phyloP scores from a whole-genome alignment of 345 rosid genomes.

The Turritis glabra region DNA sequence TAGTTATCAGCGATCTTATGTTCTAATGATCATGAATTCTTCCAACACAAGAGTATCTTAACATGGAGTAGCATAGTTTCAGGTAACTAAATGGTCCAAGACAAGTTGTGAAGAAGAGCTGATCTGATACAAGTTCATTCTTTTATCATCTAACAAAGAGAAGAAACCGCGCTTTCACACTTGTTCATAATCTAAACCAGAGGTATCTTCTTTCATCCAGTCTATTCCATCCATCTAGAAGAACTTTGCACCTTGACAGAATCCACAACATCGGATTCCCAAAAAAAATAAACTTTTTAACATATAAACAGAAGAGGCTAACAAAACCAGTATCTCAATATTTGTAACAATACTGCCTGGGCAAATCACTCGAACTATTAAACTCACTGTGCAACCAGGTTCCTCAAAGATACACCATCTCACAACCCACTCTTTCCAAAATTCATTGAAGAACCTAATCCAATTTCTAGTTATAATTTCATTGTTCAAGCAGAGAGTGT shows the following conservation, averaged over 20 bases:
- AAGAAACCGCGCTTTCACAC: background rate
- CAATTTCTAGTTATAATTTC: background rate
- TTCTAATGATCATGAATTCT: background rate
- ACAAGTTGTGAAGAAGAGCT: background rate
- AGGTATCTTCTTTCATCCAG: background rate
- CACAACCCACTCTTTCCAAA: background rate
- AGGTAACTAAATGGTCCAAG: background rate
- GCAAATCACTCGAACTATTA: background rate
- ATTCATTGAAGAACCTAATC: background rate
- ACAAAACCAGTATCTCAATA: background rate
- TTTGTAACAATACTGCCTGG: background rate
- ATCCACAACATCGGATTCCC: background rate
- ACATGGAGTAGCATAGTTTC: background rate
- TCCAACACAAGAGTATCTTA: conserved; percentile 9
- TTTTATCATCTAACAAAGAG: conserved; percentile 13
- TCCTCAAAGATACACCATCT: conserved; percentile 2
- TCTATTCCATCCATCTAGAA: background rate
- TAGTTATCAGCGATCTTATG: background rate
- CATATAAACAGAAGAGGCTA: background rate
- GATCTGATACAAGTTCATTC: background rate
- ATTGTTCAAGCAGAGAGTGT: background rate
- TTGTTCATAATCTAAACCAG: background rate
- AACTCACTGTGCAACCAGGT: background rate
- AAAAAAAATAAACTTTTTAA: background rate
- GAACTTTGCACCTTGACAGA: background rate